Base-by-base conservation (phyloP, 108 stramenopile genomes). In the Skeletonema tropicum region DNA sequence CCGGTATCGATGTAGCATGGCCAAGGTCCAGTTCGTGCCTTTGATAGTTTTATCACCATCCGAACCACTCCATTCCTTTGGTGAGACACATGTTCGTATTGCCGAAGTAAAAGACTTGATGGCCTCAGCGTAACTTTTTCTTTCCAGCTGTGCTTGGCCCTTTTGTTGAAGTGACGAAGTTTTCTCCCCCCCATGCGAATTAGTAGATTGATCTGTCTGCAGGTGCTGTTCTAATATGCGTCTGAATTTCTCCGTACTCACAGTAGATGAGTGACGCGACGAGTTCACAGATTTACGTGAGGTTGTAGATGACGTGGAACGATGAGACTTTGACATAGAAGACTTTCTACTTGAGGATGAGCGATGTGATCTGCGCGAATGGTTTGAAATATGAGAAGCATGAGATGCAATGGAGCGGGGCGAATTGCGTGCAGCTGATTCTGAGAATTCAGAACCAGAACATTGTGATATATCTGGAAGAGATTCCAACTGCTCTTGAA, bases 1-100 rank as follows among this genome's bases (percentile, higher is more conserved):
- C 57, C 90, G 90, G 68, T 91, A 85, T 19, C 84, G 87, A 46
- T 80, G 62, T 17, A 92, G 31, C 31, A 25, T 33, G 1, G 52
- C 7, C 52, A 23, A 10, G 2, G 23, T 23, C 52, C 5, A 1
- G 2, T 25, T 10, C 1, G 7, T 23, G 7, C 9, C 52, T 8
- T 55, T 45, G 15, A 12, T 41, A 41, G 42, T 6, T 0, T n/a
- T 23, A 23, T 23, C 23, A 0, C 23, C 48, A 49, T 49, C 48
- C 3, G 48, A 49, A 49, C 48, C 48, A 17, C 48, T 49, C 48
- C 48, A 49, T 6, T n/a, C 48, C 48, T 49, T 17, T 19, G 48
- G 19, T 19, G 48, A 25, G 9, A 25, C 52, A 55, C 52, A 23
- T 2, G 52, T 8, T 23, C 9, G 52, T 55, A 55, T 55, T 55